These are phyloP conservation scores for Neurospora sp. DNA, from an alignment of 495 filamentous ascomycete genomes.

Conservation along the genomic window DNA sequence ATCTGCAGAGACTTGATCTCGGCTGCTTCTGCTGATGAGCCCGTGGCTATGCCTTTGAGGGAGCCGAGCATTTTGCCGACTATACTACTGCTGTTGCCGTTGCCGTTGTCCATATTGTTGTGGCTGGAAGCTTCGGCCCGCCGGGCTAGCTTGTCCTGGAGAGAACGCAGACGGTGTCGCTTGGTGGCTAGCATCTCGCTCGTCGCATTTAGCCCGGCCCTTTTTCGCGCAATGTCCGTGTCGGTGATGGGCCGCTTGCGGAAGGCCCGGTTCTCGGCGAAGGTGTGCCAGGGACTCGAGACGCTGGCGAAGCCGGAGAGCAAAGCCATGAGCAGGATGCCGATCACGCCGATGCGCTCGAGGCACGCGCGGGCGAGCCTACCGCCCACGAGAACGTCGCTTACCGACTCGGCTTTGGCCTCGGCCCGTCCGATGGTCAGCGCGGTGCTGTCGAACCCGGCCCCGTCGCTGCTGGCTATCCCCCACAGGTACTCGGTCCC, in stretches of 20 bases:
- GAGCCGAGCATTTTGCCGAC: slow-evolving; percentile 57
- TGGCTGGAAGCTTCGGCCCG: background rate
- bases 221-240: slow-evolving; percentile 58
- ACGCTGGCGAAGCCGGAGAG: slow-evolving; percentile 76
- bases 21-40: slow-evolving; percentile 46
- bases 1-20: slow-evolving; percentile 56
- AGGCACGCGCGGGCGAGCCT: slow-evolving; percentile 61
- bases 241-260: slow-evolving; percentile 50
- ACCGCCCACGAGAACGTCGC: slow-evolving; percentile 20
- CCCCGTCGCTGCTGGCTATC: background rate
- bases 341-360: slow-evolving; percentile 69
- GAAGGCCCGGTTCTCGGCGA: slow-evolving; percentile 43
- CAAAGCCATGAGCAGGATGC: slow-evolving; percentile 71
- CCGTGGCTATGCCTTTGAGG: slow-evolving; percentile 39
- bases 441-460: slow-evolving; percentile 15
- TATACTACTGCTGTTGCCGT: slow-evolving; percentile 44
- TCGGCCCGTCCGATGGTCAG: slow-evolving; percentile 18
- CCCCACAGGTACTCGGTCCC: slow-evolving; percentile 1
- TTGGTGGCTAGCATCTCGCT: slow-evolving; percentile 65
- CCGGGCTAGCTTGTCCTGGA: slow-evolving; percentile 55
- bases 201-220: slow-evolving; percentile 63
- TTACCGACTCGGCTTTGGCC: slow-evolving; percentile 8
- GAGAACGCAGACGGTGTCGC: slow-evolving; percentile 50
- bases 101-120: slow-evolving; percentile 18
- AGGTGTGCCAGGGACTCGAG: slow-evolving; percentile 70